Percentiles rank a stretch among this genome's conserved stretches.
Conservation (phyloP, 352 stramenopile species). For the Globisporangium apiculatum region DNA sequence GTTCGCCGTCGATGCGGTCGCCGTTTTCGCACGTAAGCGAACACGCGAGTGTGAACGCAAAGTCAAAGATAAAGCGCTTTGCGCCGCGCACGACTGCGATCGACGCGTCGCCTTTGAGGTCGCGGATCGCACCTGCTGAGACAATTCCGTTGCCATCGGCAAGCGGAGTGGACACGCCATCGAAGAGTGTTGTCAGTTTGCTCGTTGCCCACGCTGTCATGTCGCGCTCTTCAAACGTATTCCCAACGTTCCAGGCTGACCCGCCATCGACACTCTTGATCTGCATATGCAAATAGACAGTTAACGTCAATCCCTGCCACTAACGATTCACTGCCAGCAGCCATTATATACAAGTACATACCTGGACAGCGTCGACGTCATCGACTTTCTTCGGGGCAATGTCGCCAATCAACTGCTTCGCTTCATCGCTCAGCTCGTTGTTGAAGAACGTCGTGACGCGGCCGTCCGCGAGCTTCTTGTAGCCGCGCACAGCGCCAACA, state of each 20-base stretch:
- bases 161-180: conserved; percentile 29
- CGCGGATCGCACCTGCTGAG: conserved; percentile 55
- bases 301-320: not conserved
- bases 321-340: not conserved
- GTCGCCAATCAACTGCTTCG: conserved; percentile 97
- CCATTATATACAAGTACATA: not conserved
- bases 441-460: conserved; percentile 99
- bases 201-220: conserved; percentile 84
- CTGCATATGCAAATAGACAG: not conserved
- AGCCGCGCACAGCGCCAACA: conserved; percentile 78
- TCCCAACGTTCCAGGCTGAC: conserved; percentile 91
- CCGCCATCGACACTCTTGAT: conserved; percentile 81
- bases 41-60: conserved; percentile 54
- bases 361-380: conserved; percentile 53
- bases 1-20: conserved; percentile 30
- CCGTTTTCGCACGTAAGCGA: conserved; percentile 22
- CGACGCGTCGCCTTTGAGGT: conserved; percentile 90
- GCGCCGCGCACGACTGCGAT: conserved; percentile 90
- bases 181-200: conserved; percentile 60
- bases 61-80: conserved; percentile 91
- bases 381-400: conserved; percentile 86
- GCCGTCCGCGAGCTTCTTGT: conserved; percentile 96
- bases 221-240: conserved; percentile 92
- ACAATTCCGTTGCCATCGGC: conserved; percentile 31
- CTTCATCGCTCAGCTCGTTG: conserved; percentile 96